Percentiles rank a stretch among this genome's conserved stretches.
These are phyloP conservation scores for Penicillium corylophilum DNA, from an alignment of 2,329 filamentous ascomycete species.

Conservation along the genomic window DNA sequence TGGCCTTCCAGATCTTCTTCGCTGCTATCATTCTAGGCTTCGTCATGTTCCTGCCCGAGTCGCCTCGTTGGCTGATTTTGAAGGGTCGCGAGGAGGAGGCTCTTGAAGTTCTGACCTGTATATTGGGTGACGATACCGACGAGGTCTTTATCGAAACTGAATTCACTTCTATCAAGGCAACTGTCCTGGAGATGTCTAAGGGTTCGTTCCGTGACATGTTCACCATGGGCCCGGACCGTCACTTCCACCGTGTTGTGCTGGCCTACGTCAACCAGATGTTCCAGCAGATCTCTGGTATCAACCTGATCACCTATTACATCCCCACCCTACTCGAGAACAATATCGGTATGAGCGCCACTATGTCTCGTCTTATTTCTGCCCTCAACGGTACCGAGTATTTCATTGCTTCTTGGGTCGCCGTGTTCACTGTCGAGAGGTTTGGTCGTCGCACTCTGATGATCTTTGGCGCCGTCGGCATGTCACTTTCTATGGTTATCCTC, in stretches of 20 bases:
- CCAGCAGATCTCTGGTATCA: constrained; percentile 44
- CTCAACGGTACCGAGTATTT: constrained; percentile 53
- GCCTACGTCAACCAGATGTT: constrained; percentile 57
- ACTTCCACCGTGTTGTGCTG: constrained; percentile 53
- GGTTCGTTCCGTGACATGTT: constrained; percentile 59
- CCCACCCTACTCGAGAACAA: constrained; percentile 40
- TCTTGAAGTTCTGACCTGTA: constrained; percentile 46
- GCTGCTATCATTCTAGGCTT: constrained; percentile 52
- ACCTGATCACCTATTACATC: constrained; percentile 43
- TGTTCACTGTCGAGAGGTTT: constrained; percentile 49
- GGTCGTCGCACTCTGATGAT: constrained; percentile 67
- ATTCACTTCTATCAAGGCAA: constrained; percentile 54
- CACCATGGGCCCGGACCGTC: constrained; percentile 53
- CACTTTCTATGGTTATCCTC: constrained; percentile 57
- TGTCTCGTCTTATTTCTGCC: constrained; percentile 48
- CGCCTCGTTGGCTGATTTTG: constrained; percentile 58
- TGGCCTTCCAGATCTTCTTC: constrained; percentile 59
- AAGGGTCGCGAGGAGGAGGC: constrained; percentile 57
- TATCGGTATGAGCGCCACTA: constrained; percentile 33
- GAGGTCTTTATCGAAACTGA: constrained; percentile 48
- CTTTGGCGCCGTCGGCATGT: constrained; percentile 63
- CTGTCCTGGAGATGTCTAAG: constrained; percentile 50
- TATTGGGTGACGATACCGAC: constrained; percentile 49
- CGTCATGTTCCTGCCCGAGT: constrained; percentile 55
- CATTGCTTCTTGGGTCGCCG: constrained; percentile 47